Evolutionary conservation across 2,329 filamentous ascomycete species (phyloP), one percentile per base, ranked within the genome.

Genomic region (Paraconiothyrium sp.): DNA sequence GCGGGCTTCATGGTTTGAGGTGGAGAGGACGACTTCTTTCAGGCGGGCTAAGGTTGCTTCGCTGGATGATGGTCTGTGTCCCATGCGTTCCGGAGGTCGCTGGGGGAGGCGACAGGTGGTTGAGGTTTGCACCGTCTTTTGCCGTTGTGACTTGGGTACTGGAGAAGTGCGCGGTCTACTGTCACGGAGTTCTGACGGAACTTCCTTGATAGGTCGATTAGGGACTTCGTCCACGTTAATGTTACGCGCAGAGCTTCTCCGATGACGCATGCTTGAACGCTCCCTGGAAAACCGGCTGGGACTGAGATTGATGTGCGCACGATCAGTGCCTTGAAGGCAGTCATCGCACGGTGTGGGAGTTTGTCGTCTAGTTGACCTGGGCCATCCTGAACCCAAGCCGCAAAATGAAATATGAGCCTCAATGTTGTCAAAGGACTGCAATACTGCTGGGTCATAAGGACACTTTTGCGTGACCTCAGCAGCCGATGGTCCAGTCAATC

Each of bases 271-370:
- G 6, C 20, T 47, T n/a, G 43, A 47, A 20, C 32, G 54, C 3
- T 13, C 37, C 32, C n/a, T 47, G n/a, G 32, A 16, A 11, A 48
- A 56, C 22, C 16, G 22, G 10, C 54, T 47, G 5, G 54, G 43
- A 27, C 54, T 56, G 16, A 56, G 32, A 6, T 56, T 56, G 43
- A 56, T 56, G 43, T 56, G 54, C 8, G 54, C 54, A 14, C 43
- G 32, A 37, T 56, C 41, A 9, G 54, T 56, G 20, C 54, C 54
- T n/a, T 47, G 41, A 30, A 56, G 41, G 13, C 54, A 56, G 20
- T 56, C 54, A 47, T 46, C 30, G 46, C 54, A 56, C 4, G 54
- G 54, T 20, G 54, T 56, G 22, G 54, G 43, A 13, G 27, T 10
- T 22, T n/a, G 14, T 24, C 11, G n/a, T 30, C 7, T 47, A 9